These are phyloP conservation scores for Verbascum thapsus DNA, from an alignment of 257 asterid genomes.

Conservation along the genomic window DNA sequence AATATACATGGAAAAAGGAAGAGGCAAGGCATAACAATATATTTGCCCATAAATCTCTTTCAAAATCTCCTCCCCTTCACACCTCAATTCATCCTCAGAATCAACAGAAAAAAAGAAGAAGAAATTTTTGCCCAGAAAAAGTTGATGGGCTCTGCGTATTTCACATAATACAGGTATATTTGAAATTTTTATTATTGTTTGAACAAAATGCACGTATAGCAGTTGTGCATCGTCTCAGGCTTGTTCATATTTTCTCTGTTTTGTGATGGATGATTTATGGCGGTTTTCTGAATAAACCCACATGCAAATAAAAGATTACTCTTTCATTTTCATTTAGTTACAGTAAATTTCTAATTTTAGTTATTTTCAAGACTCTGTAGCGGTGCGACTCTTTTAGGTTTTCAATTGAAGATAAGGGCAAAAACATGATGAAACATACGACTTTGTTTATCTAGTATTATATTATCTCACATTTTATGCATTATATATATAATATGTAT, in stretches of 20 bases:
- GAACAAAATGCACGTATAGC: not conserved
- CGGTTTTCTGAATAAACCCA: conserved; percentile 1
- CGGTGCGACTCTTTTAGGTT: not conserved
- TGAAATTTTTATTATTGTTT: not conserved
- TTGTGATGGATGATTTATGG: not conserved
- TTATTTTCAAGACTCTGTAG: not conserved
- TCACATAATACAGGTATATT: conserved; percentile 19
- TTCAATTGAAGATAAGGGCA: not conserved
- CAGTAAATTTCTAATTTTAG: not conserved
- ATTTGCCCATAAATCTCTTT: not conserved
- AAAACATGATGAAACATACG: not conserved
- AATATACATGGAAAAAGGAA: conserved; percentile 10
- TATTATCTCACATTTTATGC: not conserved
- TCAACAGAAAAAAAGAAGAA: not conserved
- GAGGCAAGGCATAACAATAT: too few relatives aligned
- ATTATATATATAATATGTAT: not conserved
- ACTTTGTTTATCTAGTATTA: not conserved
- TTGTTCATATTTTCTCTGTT: not conserved
- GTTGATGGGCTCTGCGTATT: conserved; percentile 25
- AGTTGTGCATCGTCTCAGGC: not conserved
- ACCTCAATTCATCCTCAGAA: not conserved
- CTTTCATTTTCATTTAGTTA: too few relatives aligned
- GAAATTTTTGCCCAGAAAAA: not conserved
- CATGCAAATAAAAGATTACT: not conserved
- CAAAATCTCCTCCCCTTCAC: conserved; percentile 11